Base-by-base conservation (phyloP, 768 basidiomycete genomes). In the Leucocoprinus birnbaumii region DNA sequence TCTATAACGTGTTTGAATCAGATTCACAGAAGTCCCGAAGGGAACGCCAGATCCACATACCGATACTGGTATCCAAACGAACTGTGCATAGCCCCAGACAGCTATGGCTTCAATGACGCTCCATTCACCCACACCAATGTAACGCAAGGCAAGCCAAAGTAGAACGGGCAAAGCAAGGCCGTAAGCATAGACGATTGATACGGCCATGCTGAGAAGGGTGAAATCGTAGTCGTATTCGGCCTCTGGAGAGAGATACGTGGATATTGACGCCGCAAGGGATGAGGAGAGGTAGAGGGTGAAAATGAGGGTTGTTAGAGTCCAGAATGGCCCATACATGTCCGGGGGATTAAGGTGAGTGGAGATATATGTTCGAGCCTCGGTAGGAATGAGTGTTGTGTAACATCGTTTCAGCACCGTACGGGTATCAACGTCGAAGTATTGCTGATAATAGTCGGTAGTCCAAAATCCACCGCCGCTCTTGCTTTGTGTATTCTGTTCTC, bases 251-350 rank as follows among this genome's bases (percentile, higher is more conserved):
- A 98, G 82, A 71, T 94, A 98, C n/a, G 84, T 80, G 2, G 88
- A 77, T 61, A 98, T 87, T 45, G 92, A 92, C 14, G 91, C 85
- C 7, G 88, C 91, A 37, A 98, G 86, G 31, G 91, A 94, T 1
- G 96, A 97, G 22, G 90, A 95, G 55, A 97, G 83, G 76, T 95
- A 98, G 56, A 98, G 84, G 0, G 87, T 80, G 66, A 98, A 92
- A 42, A 97, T 88, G 58, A 99, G 84, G 0, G 96, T 98, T 1
- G 94, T 96, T 35, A 97, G 80, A 0, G 95, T 93, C 96, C 96
- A 99, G 75, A 99, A 98, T 1, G 96, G 94, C 0, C 95, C 95
- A 66, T 91, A 89, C 38, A 91, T 80, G 66, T 91, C 89, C 40
- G 85, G 77, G 41, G 87, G 87, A 51, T 76, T 80, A 31, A 87